A percentile compares a stretch with the other conserved stretches of the same genome.
Conservation (phyloP, 2,329 filamentous ascomycete species). For the Phialocephala subalpina region DNA sequence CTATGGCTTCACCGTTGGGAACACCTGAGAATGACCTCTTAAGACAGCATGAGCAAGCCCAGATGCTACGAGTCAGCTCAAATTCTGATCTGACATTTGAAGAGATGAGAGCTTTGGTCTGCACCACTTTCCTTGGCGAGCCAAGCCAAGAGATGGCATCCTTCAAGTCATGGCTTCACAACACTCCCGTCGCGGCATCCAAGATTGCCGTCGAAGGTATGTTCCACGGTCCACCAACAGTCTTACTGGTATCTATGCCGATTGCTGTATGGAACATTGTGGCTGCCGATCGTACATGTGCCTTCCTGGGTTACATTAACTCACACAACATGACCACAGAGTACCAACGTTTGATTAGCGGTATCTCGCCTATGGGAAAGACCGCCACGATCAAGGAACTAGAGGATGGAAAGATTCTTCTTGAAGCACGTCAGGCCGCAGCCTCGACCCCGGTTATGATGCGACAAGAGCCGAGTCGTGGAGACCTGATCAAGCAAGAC, state of each 20-base stretch:
- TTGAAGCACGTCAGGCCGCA: conserved; percentile 50
- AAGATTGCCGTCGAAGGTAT: conserved; percentile 72
- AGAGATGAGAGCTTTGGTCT: conserved; percentile 69
- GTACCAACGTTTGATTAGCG: conserved; percentile 65
- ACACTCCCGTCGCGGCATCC: conserved; percentile 61
- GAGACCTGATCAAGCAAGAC: conserved; percentile 31
- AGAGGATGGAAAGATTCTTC: conserved; percentile 64
- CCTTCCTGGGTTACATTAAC: conserved; percentile 69
- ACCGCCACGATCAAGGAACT: conserved; percentile 59
- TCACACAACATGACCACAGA: conserved; percentile 73
- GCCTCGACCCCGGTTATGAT: conserved; percentile 44
- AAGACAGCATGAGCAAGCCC: conserved; percentile 33
- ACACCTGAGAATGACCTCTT: conserved; percentile 39
- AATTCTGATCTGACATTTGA: conserved; percentile 64
- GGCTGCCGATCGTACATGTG: conserved; percentile 72
- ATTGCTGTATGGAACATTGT: conserved; percentile 69
- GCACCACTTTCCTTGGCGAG: conserved; percentile 72
- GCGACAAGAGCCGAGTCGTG: conserved; percentile 51
- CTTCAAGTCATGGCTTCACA: conserved; percentile 72
- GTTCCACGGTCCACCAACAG: conserved; percentile 72
- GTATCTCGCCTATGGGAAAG: conserved; percentile 47
- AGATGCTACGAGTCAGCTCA: conserved; percentile 39
- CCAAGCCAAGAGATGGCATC: conserved; percentile 71
- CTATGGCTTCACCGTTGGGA: conserved; percentile 38
- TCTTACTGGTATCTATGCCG: conserved; percentile 72